Base-by-base conservation (phyloP, 176 grass and related monocot genomes). In the Oryza glumipatula region DNA sequence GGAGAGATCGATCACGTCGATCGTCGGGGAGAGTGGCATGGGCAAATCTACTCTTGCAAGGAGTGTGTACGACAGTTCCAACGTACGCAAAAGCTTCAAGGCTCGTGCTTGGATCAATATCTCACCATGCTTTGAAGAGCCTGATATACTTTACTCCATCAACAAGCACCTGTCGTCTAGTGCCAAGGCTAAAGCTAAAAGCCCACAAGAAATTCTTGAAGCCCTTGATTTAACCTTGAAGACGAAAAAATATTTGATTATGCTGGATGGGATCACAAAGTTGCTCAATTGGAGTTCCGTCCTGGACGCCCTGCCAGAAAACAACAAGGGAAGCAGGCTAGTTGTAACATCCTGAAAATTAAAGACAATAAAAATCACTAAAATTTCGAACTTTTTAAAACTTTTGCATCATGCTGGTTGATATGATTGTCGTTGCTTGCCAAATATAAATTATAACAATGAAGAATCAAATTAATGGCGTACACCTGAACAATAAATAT, bases 1-100 rank as follows among this genome's bases (percentile, higher is more conserved):
- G 45, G 67, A 12, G 6, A 68, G 24, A n/a, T 46, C 43, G 22
- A 52, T 67, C 9, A 80, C 80, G 1, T 74, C 82, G 16, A 74
- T 89, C 17, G 44, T 88, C 65, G 86, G 73, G 63, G 38, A 88
- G 80, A 88, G 80, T 4, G 80, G 86, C 38, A 63, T 49, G 9
- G 80, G 86, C 0, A 88, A 88, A 70, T 83, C 81, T 1, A 84
- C 76, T 48, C 80, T 84, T 17, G 73, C 73, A 44, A 51, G 86
- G 73, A 77, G 83, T 12, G 46, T 83, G 1, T 88, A 63, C 61
- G 35, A 83, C 9, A 74, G 65, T 24, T 45, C 12, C 66, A 5
- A 7, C 4, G 33, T 88, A 7, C 23, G 69, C 22, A 22, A 48
- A 48, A n/a, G 78, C 8, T 88, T 88, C 52, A 15, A 64, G 35